Conservation (phyloP, 2,329 filamentous ascomycete genomes). For the Cryphonectria carpinicola region DNA sequence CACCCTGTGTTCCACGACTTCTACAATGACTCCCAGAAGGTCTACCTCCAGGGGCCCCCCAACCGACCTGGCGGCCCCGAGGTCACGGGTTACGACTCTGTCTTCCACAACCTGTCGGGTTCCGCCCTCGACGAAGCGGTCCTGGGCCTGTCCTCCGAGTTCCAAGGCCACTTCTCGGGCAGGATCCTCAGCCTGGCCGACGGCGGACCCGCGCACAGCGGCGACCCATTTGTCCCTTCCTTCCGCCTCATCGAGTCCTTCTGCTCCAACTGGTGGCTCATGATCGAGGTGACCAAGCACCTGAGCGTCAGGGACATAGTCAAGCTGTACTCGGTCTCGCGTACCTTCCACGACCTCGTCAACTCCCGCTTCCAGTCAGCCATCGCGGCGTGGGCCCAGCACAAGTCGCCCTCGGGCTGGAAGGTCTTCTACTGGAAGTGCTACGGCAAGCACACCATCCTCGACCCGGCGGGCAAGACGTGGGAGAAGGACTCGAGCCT, state of each 20-base stretch:
- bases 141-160: constrained; percentile 17
- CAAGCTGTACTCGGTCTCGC: constrained; percentile 67
- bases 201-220: background rate
- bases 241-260: constrained; percentile 51
- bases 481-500: constrained; percentile 32
- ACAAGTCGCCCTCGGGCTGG: constrained; percentile 59
- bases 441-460: constrained; percentile 61
- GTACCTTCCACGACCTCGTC: constrained; percentile 63
- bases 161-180: constrained; percentile 19
- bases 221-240: constrained; percentile 10
- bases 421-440: constrained; percentile 63
- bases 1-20: background rate
- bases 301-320: constrained; percentile 62
- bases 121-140: constrained; percentile 20
- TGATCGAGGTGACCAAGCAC: constrained; percentile 57
- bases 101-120: background rate
- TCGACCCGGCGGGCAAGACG: constrained; percentile 57
- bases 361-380: constrained; percentile 63
- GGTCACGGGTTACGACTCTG: background rate
- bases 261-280: constrained; percentile 53
- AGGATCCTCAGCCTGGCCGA: background rate
- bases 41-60: constrained; percentile 22
- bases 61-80: background rate
- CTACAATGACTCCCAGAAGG: constrained; percentile 20
- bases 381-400: constrained; percentile 57